Evolutionary conservation across 352 stramenopile species (phyloP).

Genomic region (Phytophthora sansomeana): DNA sequence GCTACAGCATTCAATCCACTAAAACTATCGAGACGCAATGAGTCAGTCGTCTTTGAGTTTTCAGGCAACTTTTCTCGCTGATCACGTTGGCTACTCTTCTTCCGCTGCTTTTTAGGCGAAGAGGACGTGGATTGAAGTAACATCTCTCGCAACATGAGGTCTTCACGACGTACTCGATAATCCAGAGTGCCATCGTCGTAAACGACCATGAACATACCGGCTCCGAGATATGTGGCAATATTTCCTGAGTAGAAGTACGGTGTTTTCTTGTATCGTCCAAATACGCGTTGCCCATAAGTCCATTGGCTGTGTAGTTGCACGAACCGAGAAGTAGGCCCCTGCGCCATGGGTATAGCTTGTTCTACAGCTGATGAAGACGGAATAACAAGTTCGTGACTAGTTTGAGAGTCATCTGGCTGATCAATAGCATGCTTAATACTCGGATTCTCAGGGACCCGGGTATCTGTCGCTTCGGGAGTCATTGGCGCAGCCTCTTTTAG

Average conservation of each 20-base stretch:
- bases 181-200: slow-evolving; percentile 81
- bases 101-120: slow-evolving; percentile 1
- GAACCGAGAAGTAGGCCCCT: slow-evolving; percentile 38
- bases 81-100: slow-evolving; percentile 7
- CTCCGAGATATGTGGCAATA: slow-evolving; percentile 77
- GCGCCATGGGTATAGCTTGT: not conserved
- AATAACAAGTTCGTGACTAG: not conserved
- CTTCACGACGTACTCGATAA: slow-evolving; percentile 72
- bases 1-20: not conserved
- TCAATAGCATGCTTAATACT: slow-evolving; percentile 1
- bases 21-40: slow-evolving; percentile 16
- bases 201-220: slow-evolving; percentile 78
- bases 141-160: slow-evolving; percentile 59
- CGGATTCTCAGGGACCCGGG: not conserved
- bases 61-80: slow-evolving; percentile 7
- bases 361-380: not conserved
- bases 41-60: slow-evolving; percentile 5
- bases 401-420: slow-evolving; percentile 11
- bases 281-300: slow-evolving; percentile 68
- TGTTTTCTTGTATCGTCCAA: slow-evolving; percentile 75
- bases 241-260: slow-evolving; percentile 85
- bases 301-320: slow-evolving; percentile 65
- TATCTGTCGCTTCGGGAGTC: slow-evolving; percentile 1
- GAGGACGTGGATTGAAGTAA: not conserved
- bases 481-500: slow-evolving; percentile 3